Evolutionary conservation across 495 filamentous ascomycete genomes (phyloP).

Genomic region (Jackrogersella minutella): DNA sequence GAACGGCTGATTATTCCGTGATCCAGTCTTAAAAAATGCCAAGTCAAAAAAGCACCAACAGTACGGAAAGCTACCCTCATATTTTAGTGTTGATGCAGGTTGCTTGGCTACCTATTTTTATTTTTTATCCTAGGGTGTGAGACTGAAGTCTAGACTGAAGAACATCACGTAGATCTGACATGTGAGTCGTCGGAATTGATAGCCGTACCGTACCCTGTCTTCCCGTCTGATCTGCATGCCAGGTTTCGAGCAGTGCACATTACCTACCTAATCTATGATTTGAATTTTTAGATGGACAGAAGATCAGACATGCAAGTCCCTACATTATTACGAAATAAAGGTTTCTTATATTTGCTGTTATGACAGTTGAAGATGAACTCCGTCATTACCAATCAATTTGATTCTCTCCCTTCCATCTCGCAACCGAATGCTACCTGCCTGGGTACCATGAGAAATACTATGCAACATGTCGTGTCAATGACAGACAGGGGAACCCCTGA

Average conservation of each 20-base stretch:
- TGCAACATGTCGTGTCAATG: no score
- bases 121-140: background rate
- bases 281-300: no score
- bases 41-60: constrained; percentile 14
- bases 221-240: background rate
- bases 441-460: no score
- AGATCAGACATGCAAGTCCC: background rate
- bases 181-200: constrained; percentile 24
- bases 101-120: constrained; percentile 12
- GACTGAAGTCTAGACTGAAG: background rate
- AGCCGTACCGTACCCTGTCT: constrained; percentile 12
- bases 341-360: background rate
- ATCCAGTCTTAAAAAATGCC: background rate
- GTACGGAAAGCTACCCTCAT: constrained; percentile 5
- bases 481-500: no score
- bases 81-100: constrained; percentile 7
- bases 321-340: no score
- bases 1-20: constrained; percentile 10
- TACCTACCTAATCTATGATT: no score
- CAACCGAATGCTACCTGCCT: constrained; percentile 2
- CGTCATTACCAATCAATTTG: constrained; percentile 4
- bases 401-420: background rate
- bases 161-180: background rate
- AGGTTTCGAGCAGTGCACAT: background rate
- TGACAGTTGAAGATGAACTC: background rate